Evolutionary conservation across 2,329 filamentous ascomycete species (phyloP), one percentile per base, ranked within the genome.

Genomic region (Aspergillus sp.): DNA sequence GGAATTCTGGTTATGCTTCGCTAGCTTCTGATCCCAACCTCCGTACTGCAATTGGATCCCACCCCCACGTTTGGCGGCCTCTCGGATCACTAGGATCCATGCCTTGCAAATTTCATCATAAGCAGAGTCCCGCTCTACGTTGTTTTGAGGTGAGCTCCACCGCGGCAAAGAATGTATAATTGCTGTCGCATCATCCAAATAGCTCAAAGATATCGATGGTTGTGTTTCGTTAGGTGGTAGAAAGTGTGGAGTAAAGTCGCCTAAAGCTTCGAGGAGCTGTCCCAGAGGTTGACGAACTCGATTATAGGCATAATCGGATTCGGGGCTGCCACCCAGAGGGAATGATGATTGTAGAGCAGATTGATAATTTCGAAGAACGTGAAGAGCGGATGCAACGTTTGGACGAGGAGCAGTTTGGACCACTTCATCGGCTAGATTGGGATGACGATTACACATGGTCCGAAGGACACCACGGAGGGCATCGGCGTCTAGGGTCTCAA

Each of bases 31-130:
- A 68, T 98, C 93, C 95, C 95, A 99, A 58, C 90, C 90, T 53
- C 90, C 92, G 47, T 91, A 90, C 68, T 96, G 90, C 63, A 99
- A 71, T 63, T 91, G 87, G 67, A 98, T 95, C 34, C 95, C 95
- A 26, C 91, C 93, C 11, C 91, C 93, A 64, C 90, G 85, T 79
- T 98, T 98, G 20, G 89, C 88, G 2, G 92, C 91, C 74, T 99
- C 95, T 60, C 88, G 88, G 65, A 99, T 89, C 49, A 96, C 93
- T 64, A 96, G 75, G 15, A 91, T 88, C 95, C 95, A 99, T 1
- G 95, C 95, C 68, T 89, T 91, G 24, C 91, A 89, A 62, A 99
- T 93, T 71, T 98, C 95, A 68, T 99, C 93, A 71, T 99, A 99
- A 6, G 93, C 93, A 62, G 91, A 91, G 64, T 96, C 89, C 75